Conservation (phyloP, 139 green algal genomes). For the Volvox reticuliferus region DNA sequence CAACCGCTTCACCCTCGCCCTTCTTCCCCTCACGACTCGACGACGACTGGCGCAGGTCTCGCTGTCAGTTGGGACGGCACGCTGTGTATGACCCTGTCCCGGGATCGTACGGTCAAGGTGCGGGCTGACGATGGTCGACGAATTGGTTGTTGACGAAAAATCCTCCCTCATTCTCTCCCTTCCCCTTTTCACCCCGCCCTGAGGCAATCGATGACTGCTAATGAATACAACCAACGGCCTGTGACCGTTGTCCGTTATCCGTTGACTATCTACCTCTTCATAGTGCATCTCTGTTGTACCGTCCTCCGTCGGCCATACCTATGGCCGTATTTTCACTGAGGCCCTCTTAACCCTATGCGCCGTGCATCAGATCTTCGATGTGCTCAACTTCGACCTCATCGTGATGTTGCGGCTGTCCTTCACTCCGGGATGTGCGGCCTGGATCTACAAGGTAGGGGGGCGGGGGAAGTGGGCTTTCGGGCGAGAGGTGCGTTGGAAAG, state of each 20-base stretch:
- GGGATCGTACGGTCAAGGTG: slow-evolving; percentile 84
- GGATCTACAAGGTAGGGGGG: slow-evolving; percentile 82
- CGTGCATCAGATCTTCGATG: slow-evolving; percentile 89
- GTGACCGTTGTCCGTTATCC: too few species aligned
- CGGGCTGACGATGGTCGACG: not conserved
- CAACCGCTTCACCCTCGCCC: not conserved
- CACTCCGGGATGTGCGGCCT: slow-evolving; percentile 84
- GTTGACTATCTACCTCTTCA: not conserved
- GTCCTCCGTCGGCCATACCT: not conserved
- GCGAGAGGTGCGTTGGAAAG: not conserved
- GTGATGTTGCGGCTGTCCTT: slow-evolving; percentile 92
- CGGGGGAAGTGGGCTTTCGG: not conserved
- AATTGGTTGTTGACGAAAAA: too few species aligned
- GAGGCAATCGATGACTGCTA: too few species aligned
- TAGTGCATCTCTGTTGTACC: not conserved
- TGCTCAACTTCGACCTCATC: slow-evolving; percentile 98
- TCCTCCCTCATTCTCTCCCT: too few species aligned
- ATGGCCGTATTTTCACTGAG: not conserved
- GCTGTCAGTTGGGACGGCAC: slow-evolving; percentile 76
- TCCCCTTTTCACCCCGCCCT: too few species aligned
- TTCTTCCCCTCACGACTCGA: not conserved
- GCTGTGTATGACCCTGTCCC: slow-evolving; percentile 75
- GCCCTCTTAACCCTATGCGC: not conserved
- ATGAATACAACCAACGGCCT: too few species aligned
- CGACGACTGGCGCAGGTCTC: slow-evolving; percentile 62